phyloP scores from a whole-genome alignment of 768 basidiomycete species.

The Coprinopsis strossmayeri region DNA sequence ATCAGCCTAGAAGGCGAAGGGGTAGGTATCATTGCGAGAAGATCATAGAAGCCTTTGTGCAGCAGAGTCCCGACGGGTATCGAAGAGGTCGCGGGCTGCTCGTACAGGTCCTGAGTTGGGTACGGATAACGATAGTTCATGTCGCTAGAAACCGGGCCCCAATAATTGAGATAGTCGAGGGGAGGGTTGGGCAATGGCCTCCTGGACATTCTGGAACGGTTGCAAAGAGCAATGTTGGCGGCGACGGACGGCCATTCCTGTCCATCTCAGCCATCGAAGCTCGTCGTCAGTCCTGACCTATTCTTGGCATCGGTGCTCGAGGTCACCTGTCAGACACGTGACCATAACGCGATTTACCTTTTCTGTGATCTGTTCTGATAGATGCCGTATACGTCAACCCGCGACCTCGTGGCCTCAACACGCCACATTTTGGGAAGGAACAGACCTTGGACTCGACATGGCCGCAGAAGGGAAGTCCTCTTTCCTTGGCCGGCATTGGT shows the following conservation, averaged over 20 bases:
- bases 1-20: conserved; percentile 62
- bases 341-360: not conserved
- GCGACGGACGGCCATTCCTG: too few relatives aligned
- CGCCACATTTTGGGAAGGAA: not conserved
- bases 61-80: conserved; percentile 65
- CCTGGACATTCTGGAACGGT: not conserved
- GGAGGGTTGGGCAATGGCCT: not conserved
- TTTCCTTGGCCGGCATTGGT: not conserved
- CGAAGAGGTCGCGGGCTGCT: conserved; percentile 21
- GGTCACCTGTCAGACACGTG: not conserved
- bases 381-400: not conserved
- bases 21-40: conserved; percentile 71
- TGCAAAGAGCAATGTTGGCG: too few relatives aligned
- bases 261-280: not conserved
- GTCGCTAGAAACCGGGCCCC: not conserved
- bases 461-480: not conserved
- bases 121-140: not conserved
- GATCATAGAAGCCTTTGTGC: conserved; percentile 89
- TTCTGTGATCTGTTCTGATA: too few relatives aligned
- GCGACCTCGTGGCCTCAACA: conserved; percentile 11
- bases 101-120: conserved; percentile 3
- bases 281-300: too few relatives aligned
- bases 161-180: not conserved
- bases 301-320: conserved; percentile 8
- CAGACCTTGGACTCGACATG: not conserved